Conservation (phyloP, 139 green algal genomes). For the Gonium pectorale region DNA sequence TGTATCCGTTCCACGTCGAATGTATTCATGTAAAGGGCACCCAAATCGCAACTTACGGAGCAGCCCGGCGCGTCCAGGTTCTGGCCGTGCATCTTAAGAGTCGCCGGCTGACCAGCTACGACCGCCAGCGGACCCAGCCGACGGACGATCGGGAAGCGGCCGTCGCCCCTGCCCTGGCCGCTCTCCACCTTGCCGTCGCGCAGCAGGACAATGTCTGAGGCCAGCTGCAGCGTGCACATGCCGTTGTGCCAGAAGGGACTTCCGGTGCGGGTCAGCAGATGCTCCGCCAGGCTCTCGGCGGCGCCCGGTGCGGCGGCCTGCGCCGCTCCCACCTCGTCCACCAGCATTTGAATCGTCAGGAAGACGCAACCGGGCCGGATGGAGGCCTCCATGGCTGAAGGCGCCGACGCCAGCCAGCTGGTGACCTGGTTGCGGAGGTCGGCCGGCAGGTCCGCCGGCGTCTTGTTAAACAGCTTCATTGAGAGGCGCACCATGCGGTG, state of each 20-base stretch:
- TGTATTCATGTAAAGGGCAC: too few relatives aligned
- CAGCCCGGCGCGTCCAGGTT: constrained; percentile 43
- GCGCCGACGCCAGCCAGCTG: constrained; percentile 62
- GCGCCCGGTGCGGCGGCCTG: constrained; percentile 23
- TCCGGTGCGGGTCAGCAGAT: constrained; percentile 52
- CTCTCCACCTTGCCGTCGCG: not conserved
- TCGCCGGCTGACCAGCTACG: not conserved
- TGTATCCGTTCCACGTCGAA: too few relatives aligned
- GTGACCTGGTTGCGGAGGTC: constrained; percentile 69
- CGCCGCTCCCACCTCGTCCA: constrained; percentile 36
- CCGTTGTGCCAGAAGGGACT: constrained; percentile 62
- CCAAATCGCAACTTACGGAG: too few relatives aligned
- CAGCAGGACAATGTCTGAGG: constrained; percentile 38
- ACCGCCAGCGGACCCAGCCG: constrained; percentile 33
- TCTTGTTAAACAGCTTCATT: constrained; percentile 87
- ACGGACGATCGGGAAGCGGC: too few relatives aligned
- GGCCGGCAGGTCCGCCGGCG: constrained; percentile 77
- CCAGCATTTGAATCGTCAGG: constrained; percentile 71
- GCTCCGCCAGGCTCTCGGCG: constrained; percentile 50
- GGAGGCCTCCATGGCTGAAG: constrained; percentile 70
- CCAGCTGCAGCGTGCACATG: constrained; percentile 68
- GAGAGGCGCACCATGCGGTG: constrained; percentile 66
- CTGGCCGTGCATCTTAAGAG: constrained; percentile 16
- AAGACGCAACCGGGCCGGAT: constrained; percentile 88
- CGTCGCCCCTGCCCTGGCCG: too few relatives aligned